Conservation (phyloP, 805 yeast species). For the Ogataea chonburiensis region DNA sequence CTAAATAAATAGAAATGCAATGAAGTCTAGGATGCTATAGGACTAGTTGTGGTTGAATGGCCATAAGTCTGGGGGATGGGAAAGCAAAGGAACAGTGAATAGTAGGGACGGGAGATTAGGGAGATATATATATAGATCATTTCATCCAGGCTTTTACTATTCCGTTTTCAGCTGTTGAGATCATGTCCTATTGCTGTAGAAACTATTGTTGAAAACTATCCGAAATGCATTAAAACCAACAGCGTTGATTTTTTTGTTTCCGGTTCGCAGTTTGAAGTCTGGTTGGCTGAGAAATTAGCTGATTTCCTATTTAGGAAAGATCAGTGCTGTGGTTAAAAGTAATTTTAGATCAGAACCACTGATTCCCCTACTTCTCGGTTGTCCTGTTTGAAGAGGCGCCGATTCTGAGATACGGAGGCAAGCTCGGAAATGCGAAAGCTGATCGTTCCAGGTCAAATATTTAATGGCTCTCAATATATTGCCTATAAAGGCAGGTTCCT, state of each 20-base stretch:
- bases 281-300: conserved; percentile 3
- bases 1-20: conserved; percentile 16
- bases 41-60: conserved; percentile 2
- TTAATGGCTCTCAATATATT: too few relatives aligned
- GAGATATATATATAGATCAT: conserved; percentile 3
- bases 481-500: conserved; percentile 12
- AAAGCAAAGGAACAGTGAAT: conserved; percentile 1
- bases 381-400: conserved; percentile 1
- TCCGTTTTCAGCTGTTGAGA: conserved; percentile 1
- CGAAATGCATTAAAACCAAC: conserved; percentile 7
- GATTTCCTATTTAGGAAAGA: conserved; percentile 9
- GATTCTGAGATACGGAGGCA: neutral
- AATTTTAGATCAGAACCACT: conserved; percentile 5
- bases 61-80: conserved; percentile 6
- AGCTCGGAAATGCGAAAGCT: neutral
- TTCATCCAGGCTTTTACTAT: conserved; percentile 7
- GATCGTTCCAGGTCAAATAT: too few relatives aligned
- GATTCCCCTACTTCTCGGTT: neutral
- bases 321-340: conserved; percentile 3
- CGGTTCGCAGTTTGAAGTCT: conserved; percentile 4
- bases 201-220: conserved; percentile 4
- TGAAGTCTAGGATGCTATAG: conserved; percentile 10
- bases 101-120: conserved; percentile 4
- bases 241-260: neutral
- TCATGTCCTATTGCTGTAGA: conserved; percentile 3